Conservation (phyloP, 2,329 filamentous ascomycete genomes). For the Colletotrichum sp. region DNA sequence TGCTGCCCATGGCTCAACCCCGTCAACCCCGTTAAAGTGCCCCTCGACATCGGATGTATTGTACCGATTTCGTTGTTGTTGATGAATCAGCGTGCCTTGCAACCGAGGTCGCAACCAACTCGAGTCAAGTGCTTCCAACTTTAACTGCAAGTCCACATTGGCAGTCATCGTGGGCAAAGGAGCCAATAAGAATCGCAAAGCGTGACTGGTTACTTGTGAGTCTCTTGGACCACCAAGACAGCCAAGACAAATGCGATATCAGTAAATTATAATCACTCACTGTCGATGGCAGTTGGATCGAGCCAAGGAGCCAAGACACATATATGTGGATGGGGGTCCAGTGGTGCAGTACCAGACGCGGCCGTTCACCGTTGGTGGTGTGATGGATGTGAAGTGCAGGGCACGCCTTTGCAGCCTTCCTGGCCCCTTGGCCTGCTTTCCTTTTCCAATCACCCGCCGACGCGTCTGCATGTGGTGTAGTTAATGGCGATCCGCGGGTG, state of each 20-base stretch:
- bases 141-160: neutral
- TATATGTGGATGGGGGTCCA: neutral
- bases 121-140: neutral
- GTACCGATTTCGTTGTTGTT: neutral
- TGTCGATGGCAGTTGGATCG: neutral
- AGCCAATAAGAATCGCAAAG: neutral
- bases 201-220: neutral
- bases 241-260: neutral
- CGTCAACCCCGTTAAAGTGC: neutral
- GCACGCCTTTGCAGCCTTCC: neutral
- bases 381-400: neutral
- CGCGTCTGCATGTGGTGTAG: neutral
- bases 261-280: neutral
- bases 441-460: neutral
- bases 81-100: neutral
- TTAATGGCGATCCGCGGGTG: constrained; percentile 13
- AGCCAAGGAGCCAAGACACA: constrained; percentile 1
- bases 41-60: neutral
- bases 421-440: neutral
- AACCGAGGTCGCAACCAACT: neutral
- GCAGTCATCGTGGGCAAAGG: neutral
- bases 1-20: neutral
- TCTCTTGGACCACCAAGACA: neutral
- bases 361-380: neutral
- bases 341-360: neutral